Evolutionary conservation across 2,329 filamentous ascomycete species (phyloP).

Genomic region (Botrytis squamosa): DNA sequence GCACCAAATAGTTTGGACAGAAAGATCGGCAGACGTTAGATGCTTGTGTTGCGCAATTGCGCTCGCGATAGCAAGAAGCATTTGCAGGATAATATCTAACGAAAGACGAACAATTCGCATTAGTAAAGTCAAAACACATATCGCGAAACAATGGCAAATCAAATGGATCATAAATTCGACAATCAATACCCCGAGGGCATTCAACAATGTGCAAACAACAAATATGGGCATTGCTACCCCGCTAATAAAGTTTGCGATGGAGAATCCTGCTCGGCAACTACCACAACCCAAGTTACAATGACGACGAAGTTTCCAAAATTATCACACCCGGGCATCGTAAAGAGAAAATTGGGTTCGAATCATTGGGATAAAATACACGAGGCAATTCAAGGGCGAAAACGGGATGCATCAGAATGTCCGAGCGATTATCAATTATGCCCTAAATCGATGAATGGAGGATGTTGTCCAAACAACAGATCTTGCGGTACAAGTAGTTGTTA

Average conservation of each 20-base stretch:
- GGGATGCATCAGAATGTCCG: slow-evolving; percentile 33
- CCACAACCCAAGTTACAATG: slow-evolving; percentile 19
- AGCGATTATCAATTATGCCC: slow-evolving; percentile 34
- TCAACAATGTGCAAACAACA: not conserved
- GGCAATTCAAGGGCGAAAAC: slow-evolving; percentile 35
- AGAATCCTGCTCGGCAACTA: slow-evolving; percentile 11
- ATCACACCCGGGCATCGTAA: slow-evolving; percentile 29
- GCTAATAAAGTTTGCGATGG: slow-evolving; percentile 7
- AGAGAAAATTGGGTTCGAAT: slow-evolving; percentile 34
- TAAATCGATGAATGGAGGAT: slow-evolving; percentile 35
- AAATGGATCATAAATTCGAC: not conserved
- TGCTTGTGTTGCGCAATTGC: not conserved
- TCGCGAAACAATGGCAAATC: not conserved
- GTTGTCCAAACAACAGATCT: slow-evolving; percentile 46
- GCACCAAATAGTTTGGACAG: not conserved
- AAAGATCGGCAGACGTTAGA: not conserved
- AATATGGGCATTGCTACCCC: not conserved
- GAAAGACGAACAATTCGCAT: not conserved
- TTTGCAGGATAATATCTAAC: not conserved
- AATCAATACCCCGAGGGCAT: not conserved
- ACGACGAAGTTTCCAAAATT: slow-evolving; percentile 30
- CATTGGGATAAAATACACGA: slow-evolving; percentile 36
- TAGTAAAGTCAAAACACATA: not conserved
- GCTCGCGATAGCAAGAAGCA: slow-evolving; percentile 13
- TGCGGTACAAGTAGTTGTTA: slow-evolving; percentile 49